Base-by-base conservation (phyloP, 2,329 filamentous ascomycete species). In the Cladophialophora chaetospira region DNA sequence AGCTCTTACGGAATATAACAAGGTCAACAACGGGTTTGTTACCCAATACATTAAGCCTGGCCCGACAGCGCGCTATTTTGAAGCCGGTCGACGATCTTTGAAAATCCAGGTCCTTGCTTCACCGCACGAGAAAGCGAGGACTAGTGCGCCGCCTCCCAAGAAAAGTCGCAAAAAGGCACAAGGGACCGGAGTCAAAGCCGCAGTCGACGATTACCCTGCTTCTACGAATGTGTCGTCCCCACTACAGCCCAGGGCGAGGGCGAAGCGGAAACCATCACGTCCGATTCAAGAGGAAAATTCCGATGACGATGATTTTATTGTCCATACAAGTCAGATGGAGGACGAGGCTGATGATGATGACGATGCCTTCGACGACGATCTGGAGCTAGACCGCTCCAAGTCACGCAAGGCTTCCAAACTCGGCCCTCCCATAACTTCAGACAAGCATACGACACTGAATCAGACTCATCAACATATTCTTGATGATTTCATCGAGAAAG, bases 201-300 rank as follows among this genome's bases (percentile, higher is more conserved):
- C 57, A 13, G 33, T 38, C 23, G 73, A 71, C 25, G 70, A 76
- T 40, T 75, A 80, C 66, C 83, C 85, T 3, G 72, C 79, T 53
- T 88, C 86, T 0, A 88, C 87, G 1, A 85, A 87, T 62, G 77
- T 89, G 3, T 87, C 86, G 0, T 88, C 86, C 15, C 86, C 86
- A 3, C 66, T 84, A 9, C 79, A 81, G 64, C 71, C 76, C 49
- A 73, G 76, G 23, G 70, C 74, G 43, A 65, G 69, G 28, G 70
- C 74, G 43, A 65, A 70, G 28, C 72, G 71, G 25, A 71, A 69
- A n/a, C 62, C 68, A 33, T 65, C 65, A 36, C 69, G 67, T 25
- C 66, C 63, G 25, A 65, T 63, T 42, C 63, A 66, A 47, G 63
- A 60, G 17, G 50, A 33, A 2, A 49, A 63, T 13, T 60, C 48